Percentiles rank a stretch among this genome's conserved stretches.
Conservation (phyloP, 768 basidiomycete genomes). For the Lentinula boryana region DNA sequence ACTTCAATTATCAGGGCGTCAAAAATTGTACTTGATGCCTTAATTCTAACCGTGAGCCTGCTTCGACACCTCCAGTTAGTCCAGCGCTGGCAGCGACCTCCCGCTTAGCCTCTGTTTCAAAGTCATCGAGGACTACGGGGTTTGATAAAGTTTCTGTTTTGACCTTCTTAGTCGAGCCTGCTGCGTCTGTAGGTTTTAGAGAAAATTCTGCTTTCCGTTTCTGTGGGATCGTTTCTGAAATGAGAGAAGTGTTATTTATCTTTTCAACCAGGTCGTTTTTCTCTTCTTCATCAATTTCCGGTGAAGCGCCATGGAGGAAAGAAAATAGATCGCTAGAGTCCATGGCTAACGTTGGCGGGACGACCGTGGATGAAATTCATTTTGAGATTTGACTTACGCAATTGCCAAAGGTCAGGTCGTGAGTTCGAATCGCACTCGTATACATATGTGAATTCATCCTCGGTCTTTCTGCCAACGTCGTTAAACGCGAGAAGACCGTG, state of each 20-base stretch:
- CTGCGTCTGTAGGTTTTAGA: conserved; percentile 27
- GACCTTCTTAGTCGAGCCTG: conserved; percentile 42
- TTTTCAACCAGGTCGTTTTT: conserved; percentile 23
- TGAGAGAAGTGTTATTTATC: conserved; percentile 13
- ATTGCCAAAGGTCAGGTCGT: too few relatives aligned
- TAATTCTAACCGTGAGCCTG: conserved; percentile 67
- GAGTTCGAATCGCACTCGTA: too few relatives aligned
- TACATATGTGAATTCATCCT: too few relatives aligned
- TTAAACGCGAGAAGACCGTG: too few relatives aligned
- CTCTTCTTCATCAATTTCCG: conserved; percentile 32
- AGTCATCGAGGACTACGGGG: conserved; percentile 86
- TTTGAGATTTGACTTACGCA: too few relatives aligned
- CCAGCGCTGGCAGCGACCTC: conserved; percentile 89
- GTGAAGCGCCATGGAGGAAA: conserved; percentile 48
- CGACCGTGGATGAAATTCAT: too few relatives aligned
- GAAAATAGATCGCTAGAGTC: conserved; percentile 58
- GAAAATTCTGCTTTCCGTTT: conserved; percentile 38
- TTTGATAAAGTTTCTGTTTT: conserved; percentile 29
- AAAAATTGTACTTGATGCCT: conserved; percentile 62
- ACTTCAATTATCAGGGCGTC: not conserved
- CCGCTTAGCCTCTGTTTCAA: conserved; percentile 89
- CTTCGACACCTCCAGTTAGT: conserved; percentile 66
- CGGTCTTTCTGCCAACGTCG: too few relatives aligned
- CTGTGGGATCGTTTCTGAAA: conserved; percentile 13
- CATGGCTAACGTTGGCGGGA: too few relatives aligned